Conservation (phyloP, 2,329 filamentous ascomycete genomes). For the Cladobotryum protrusum region DNA sequence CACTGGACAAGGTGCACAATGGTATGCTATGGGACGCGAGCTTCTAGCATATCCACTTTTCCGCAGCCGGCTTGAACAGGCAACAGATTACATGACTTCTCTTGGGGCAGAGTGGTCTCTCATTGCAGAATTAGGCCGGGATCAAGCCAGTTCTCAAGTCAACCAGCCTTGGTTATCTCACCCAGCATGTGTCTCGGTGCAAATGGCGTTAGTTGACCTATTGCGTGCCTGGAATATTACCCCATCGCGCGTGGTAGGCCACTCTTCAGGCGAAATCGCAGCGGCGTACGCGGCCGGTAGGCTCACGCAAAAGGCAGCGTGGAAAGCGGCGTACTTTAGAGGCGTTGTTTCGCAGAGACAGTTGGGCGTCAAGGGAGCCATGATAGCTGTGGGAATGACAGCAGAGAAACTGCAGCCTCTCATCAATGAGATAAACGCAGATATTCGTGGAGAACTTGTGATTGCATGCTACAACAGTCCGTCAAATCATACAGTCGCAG, state of each 20-base stretch:
- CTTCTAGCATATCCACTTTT: constrained; percentile 7
- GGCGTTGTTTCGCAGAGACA: constrained; percentile 5
- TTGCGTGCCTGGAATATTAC: neutral
- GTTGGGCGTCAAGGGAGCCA: constrained; percentile 4
- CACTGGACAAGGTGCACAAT: constrained; percentile 16
- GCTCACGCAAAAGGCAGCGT: constrained; percentile 1
- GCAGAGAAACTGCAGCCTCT: constrained; percentile 1
- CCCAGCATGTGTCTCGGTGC: constrained; percentile 6
- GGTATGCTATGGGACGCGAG: constrained; percentile 14
- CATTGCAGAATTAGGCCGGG: constrained; percentile 2
- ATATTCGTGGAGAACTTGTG: constrained; percentile 1
- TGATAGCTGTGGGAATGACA: constrained; percentile 6
- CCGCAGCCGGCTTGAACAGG: neutral
- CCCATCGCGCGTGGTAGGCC: constrained; percentile 4
- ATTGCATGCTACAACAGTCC: constrained; percentile 9
- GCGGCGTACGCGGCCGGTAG: constrained; percentile 5
- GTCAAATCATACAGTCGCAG: constrained; percentile 1
- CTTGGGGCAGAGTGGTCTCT: constrained; percentile 3
- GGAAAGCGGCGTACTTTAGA: constrained; percentile 4
- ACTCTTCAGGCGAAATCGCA: constrained; percentile 9
- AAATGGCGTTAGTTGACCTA: constrained; percentile 3
- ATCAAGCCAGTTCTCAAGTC: neutral
- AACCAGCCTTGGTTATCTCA: constrained; percentile 4
- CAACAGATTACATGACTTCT: neutral
- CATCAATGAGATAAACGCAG: constrained; percentile 1